Evolutionary conservation across 139 green algal species (phyloP), one percentile per base, ranked within the genome.

Genomic region (Tetratostichococcus sp.): DNA sequence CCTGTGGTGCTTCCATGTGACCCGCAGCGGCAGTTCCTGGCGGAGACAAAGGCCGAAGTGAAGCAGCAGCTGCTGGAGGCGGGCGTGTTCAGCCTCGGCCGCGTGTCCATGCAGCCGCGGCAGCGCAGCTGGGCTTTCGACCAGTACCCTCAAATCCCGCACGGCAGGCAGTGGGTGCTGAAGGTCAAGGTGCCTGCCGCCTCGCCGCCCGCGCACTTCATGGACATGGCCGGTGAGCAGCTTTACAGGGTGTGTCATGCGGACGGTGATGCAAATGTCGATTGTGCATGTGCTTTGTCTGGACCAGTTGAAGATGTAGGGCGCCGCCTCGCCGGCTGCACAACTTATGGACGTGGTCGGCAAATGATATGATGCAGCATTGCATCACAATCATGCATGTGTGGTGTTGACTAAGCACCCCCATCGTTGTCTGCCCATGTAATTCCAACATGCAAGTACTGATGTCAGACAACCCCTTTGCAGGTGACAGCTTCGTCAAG

Each of bases 51-150:
- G 86, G 76, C 82, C 1, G 93, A 97, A 84, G 68, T 97, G 42
- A 79, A 89, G 1, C 67, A 80, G 35, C 30, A 93, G 73, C 88
- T 98, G 75, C 34, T 76, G 21, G 43, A 74, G 33, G 82, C 91
- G 57, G 85, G 85, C 25, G 81, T 98, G 31, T 79, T 80, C 35
- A 62, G 19, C 50, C 19, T 62, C 11, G 50, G 50, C 11, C 74
- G 81, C 50, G 89, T 93, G 84, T 86, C 80, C 25, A 92, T 99
- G 78, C 84, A 92, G 78, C 93, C 93, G 16, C 94, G 98, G 50
- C 88, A 88, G 85, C 82, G 96, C 23, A 86, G 74, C 65, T 99
- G 99, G 77, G 91, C 93, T 0, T 99, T 99, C 83, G 95, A 99
- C 86, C 66, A 87, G 39, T 50, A 50, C 39, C 23, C 75, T 2